Evolutionary conservation across 2,329 filamentous ascomycete species (phyloP), one percentile per base, ranked within the genome.

Genomic region (Penicillium polonicum): DNA sequence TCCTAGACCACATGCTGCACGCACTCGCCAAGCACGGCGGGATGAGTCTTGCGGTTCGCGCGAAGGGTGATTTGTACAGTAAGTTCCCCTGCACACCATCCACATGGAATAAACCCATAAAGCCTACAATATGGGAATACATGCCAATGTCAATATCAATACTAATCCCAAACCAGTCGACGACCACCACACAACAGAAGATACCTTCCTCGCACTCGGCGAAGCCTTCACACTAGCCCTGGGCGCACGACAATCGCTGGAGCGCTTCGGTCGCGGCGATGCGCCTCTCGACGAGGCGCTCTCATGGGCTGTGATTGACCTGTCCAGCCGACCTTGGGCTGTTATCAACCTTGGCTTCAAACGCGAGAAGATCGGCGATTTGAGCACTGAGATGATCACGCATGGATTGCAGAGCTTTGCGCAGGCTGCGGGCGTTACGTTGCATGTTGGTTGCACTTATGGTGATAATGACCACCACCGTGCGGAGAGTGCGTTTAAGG

Each of bases 1-100:
- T 99, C 78, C 83, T 99, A 56, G 94, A 99, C 79, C 94, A 99
- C 81, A 97, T 99, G 93, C 84, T 97, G 50, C 94, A 99, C 77
- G 94, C 94, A 6, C 83, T 97, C 55, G 90, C 94, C 50, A 97
- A 99, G 79, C 94, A 99, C 78, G 87, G 90, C 6, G 93, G 94
- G 62, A 97, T 93, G 94, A 94, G 89, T 79, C 78, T 99, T 67
- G 86, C 86, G 33, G 80, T 99, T 57, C 82, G 86, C 63, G 95
- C 91, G 76, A 85, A 88, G 74, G 94, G 94, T 54, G 94, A 99
- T 78, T 79, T 97, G 52, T 90, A 96, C 80, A 96, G 90, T 93
- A 78, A 64, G 86, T 83, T 13, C 21, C 21, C 46, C 10, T 38
- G 12, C 9, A 21, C 8, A 46, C 10, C 10, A 7, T 23, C 10